These are phyloP conservation scores for Alternaria viburni DNA, from an alignment of 2,329 filamentous ascomycete genomes.

Conservation along the genomic window DNA sequence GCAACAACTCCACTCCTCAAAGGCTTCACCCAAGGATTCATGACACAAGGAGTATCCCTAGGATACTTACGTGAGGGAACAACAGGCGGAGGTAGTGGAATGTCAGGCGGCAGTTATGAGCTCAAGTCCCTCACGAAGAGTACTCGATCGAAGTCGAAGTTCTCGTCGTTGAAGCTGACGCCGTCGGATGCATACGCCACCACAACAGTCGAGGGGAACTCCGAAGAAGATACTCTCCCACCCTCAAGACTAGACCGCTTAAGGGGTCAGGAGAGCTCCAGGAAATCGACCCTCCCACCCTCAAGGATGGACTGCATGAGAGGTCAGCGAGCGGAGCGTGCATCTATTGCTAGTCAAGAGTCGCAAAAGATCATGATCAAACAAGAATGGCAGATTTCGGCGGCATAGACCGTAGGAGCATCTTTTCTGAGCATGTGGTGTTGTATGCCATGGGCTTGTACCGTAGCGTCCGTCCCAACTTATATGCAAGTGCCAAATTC, in stretches of 20 bases:
- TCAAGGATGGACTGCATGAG: not conserved
- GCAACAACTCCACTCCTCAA: constrained; percentile 7
- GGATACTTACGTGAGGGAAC: not conserved
- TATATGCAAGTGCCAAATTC: not conserved
- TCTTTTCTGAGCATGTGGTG: not conserved
- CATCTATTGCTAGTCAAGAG: constrained; percentile 6
- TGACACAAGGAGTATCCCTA: constrained; percentile 2
- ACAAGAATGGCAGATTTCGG: not conserved
- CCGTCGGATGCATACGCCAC: not conserved
- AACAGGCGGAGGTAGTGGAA: not conserved
- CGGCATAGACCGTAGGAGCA: not conserved
- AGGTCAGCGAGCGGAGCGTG: not conserved
- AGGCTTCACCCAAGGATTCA: constrained; percentile 5
- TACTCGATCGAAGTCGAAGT: not conserved
- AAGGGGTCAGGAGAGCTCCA: not conserved
- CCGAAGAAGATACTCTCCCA: not conserved
- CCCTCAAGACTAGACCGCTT: not conserved
- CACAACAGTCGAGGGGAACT: not conserved
- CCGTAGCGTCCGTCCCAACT: not conserved
- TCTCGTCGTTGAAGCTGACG: not conserved
- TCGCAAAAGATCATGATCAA: constrained; percentile 7
- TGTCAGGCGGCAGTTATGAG: not conserved
- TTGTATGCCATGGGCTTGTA: not conserved
- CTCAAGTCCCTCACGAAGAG: not conserved
- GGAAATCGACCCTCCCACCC: not conserved